Evolutionary conservation across 164 flowering plant species (phyloP).

Genomic region (Tinospora cordifolia): DNA sequence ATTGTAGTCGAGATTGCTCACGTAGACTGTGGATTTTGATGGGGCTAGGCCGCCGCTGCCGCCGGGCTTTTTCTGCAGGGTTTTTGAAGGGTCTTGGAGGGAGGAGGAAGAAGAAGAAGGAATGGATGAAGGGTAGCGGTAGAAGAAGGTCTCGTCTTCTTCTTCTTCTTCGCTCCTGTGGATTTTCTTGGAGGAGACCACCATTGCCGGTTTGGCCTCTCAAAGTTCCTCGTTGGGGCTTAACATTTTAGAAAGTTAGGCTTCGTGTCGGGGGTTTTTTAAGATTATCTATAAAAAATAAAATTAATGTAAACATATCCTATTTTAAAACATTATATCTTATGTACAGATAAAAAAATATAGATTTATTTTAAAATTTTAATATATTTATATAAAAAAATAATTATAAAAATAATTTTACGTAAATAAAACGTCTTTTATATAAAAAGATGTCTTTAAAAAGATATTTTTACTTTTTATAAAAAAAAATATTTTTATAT

Average conservation of each 20-base stretch:
- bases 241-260: not conserved
- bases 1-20: constrained; percentile 66
- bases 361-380: too few relatives aligned
- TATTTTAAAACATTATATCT: too few relatives aligned
- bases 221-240: not conserved
- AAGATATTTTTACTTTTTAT: too few relatives aligned
- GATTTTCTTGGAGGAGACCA: constrained; percentile 15
- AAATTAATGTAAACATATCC: too few relatives aligned
- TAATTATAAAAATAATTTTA: too few relatives aligned
- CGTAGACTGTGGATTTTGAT: constrained; percentile 88
- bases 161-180: constrained; percentile 46
- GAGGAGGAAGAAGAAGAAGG: constrained; percentile 18
- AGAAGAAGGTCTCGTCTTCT: constrained; percentile 68
- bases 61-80: constrained; percentile 15
- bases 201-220: not conserved
- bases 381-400: too few relatives aligned
- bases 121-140: constrained; percentile 50
- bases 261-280: too few relatives aligned
- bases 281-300: too few relatives aligned
- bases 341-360: too few relatives aligned
- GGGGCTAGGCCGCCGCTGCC: constrained; percentile 84
- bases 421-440: too few relatives aligned
- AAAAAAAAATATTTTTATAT: too few relatives aligned
- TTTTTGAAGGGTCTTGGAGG: not conserved
- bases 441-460: too few relatives aligned